Evolutionary conservation across 257 asterid genomes (phyloP), one percentile per base, ranked within the genome.

Genomic region (Solanum appendiculatum): DNA sequence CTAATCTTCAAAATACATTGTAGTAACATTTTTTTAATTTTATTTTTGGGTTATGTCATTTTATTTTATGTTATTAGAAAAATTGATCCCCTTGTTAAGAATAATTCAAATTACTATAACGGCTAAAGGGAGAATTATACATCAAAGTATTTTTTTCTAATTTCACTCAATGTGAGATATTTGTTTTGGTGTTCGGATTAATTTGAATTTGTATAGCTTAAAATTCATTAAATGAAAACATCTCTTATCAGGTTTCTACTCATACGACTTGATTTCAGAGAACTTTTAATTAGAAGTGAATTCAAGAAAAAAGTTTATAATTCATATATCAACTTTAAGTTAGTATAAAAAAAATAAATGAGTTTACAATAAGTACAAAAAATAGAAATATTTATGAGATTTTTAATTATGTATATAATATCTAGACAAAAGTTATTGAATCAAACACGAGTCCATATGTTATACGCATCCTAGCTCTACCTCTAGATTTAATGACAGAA

Each of bases 161-260:
- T 64, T 18, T 64, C 9, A 64, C 9, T 5, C 8, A 4, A 64
- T 4, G 16, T 64, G 20, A 25, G 18, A 25, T 10, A 64, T 25
- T 25, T 25, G 6, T 11, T 63, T 63, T 25, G 31, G 1, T 2
- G 0, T 4, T 11, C 15, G 2, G 16, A 25, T 64, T 64, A 25
- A 29, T 29, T 27, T 0, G 2, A 27, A 66, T 29, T 29, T 27
- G 5, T 7, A 3, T 0, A 2, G 3, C 1, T 6, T 66, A 66
- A 29, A 27, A 66, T 13, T 6, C 37, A 27, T 66, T 29, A 27
- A 33, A 14, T 66, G 7, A 31, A 63, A 12, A 6, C 11, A 25
- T 10, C 25, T 64, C 13, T 25, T 25, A 11, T 64, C 2, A 64
- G 3, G 20, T 25, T 12, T 60, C 6, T 54, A 18, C 25, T 3